phyloP scores from a whole-genome alignment of 2,329 filamentous ascomycete genomes.

The Ploettnerulaceae sp. region DNA sequence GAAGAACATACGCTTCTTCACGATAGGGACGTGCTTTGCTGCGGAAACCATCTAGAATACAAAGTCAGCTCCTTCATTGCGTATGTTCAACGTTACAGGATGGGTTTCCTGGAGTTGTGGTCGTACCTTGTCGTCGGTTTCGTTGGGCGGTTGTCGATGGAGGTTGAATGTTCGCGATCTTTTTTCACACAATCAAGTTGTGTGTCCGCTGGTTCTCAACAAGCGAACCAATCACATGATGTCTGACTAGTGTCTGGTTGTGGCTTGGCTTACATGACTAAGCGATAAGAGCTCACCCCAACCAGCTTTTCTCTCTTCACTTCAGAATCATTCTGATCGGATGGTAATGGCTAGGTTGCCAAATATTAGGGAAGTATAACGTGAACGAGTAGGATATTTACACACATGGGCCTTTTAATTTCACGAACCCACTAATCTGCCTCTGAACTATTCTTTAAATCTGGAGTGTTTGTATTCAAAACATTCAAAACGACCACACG shows the following conservation, averaged over 20 bases:
- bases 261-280: constrained; percentile 1
- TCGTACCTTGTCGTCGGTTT: constrained; percentile 33
- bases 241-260: background rate
- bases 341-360: no score
- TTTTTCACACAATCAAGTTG: constrained; percentile 17
- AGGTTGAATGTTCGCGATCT: constrained; percentile 18
- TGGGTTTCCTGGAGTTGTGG: constrained; percentile 1
- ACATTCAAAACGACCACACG: background rate
- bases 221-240: constrained; percentile 10
- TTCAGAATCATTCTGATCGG: no score
- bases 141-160: constrained; percentile 29
- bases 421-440: no score
- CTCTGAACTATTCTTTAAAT: no score
- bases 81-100: background rate
- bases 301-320: background rate
- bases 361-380: no score
- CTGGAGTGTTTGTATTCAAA: no score
- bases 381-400: no score
- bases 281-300: background rate
- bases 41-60: constrained; percentile 89
- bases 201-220: constrained; percentile 1
- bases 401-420: no score
- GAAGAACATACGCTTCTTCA: constrained; percentile 94
- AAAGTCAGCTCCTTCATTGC: constrained; percentile 16
- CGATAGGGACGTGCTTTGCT: constrained; percentile 98